Percentiles rank a stretch among this genome's conserved stretches.
phyloP scores from a whole-genome alignment of 257 asterid genomes.

The Plantago major region DNA sequence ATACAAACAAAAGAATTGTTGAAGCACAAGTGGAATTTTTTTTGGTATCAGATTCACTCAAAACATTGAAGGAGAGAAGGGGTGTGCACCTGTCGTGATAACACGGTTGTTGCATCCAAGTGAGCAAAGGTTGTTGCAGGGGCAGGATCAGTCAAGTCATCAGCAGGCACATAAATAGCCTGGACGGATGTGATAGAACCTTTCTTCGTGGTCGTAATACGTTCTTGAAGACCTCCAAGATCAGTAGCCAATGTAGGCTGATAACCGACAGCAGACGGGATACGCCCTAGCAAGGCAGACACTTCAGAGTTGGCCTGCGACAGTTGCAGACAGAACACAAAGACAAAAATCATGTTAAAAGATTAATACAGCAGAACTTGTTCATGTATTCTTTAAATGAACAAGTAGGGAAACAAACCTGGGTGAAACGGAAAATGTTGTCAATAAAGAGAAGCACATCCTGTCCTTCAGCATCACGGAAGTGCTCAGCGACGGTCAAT shows the following conservation, averaged over 20 bases:
- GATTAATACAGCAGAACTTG: not conserved
- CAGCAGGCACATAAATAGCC: slow-evolving; percentile 99
- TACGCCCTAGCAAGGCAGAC: slow-evolving; percentile 99
- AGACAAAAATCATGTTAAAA: slow-evolving; percentile 3
- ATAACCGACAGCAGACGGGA: slow-evolving; percentile 98
- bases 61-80: not conserved
- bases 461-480: slow-evolving; percentile 99
- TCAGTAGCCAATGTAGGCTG: slow-evolving; percentile 98
- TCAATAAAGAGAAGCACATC: slow-evolving; percentile 99
- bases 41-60: not conserved
- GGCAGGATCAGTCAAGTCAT: slow-evolving; percentile 99
- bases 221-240: slow-evolving; percentile 99
- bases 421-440: slow-evolving; percentile 96
- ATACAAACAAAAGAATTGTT: slow-evolving; percentile 9
- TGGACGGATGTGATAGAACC: slow-evolving; percentile 98
- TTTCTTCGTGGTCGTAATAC: slow-evolving; percentile 92
- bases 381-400: not conserved
- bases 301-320: slow-evolving; percentile 95
- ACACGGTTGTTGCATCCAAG: slow-evolving; percentile 99
- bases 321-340: not conserved
- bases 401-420: slow-evolving; percentile 33
- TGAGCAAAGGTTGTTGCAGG: slow-evolving; percentile 99
- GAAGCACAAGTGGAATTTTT: not conserved
- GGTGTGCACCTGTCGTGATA: slow-evolving; percentile 72
- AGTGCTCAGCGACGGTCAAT: slow-evolving; percentile 96